Base-by-base conservation (phyloP, 2,329 filamentous ascomycete species). In the Cercospora citrullina region DNA sequence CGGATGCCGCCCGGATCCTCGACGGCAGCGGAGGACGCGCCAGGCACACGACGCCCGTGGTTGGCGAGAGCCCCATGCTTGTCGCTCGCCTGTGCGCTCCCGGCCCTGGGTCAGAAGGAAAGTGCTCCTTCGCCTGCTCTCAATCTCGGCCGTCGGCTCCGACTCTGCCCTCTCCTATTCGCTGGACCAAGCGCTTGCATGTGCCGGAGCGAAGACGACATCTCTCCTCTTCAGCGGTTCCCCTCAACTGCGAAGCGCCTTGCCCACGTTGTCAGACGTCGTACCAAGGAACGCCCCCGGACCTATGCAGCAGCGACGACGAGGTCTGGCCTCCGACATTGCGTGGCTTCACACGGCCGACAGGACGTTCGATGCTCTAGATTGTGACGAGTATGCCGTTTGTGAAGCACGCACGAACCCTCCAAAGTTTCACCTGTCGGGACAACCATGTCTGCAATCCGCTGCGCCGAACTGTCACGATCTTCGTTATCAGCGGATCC, bases 181-280 rank as follows among this genome's bases (percentile, higher is more conserved):
- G 59, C 59, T 39, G 36, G 59, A 45, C 36, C 31, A 16, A 12
- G 33, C 59, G 59, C 31, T 33, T 61, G 59, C 59, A 61, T 61
- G 8, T 26, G 36, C 36, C 59, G 31, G 23, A 23, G 59, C 36
- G n/a, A n/a, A 42, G 59, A 61, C 59, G 59, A 45, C 59, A 39
- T 61, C 31, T 61, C 59, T 45, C 36, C 6, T 42, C 21, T 18
- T 26, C 12, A 23, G 36, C 59, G 36, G 4, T 39, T 33, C 36
- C 18, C 59, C 48, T 55, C 48, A 23, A 55, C 5, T 16, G 48
- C 48, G 48, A 55, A 55, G 48, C 48, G 48, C 48, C 48, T 48
- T 26, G 48, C 48, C 48, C 48, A 55, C 48, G 48, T 55, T 55
- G 48, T 55, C 48, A 28, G 12, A 28, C 26, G 48, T 55, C 23